Conservation (phyloP, 106 monocot species). For the Xerophyta viscosa region DNA sequence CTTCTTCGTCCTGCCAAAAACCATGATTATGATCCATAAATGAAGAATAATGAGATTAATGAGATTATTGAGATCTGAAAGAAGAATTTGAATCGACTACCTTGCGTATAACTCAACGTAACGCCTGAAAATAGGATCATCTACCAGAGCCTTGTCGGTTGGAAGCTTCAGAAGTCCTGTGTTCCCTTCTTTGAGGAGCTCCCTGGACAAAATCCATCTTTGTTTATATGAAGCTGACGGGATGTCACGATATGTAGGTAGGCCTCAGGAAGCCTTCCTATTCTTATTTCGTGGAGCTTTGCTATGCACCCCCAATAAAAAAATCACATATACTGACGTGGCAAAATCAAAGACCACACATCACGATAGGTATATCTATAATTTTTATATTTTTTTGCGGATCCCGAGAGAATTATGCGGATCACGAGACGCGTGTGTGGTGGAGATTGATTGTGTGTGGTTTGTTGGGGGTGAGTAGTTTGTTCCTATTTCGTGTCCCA, state of each 20-base stretch:
- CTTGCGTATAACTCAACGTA: constrained; percentile 93
- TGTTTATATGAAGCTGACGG: too few relatives aligned
- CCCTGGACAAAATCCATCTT: constrained; percentile 25
- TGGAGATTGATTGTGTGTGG: neutral
- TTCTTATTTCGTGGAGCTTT: too few relatives aligned
- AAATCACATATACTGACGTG: neutral
- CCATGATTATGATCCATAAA: neutral
- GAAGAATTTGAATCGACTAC: constrained; percentile 14
- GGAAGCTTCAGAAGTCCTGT: constrained; percentile 90
- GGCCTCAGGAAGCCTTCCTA: too few relatives aligned
- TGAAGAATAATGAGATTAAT: neutral
- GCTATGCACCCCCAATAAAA: neutral
- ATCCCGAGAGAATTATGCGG: too few relatives aligned
- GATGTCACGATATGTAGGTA: too few relatives aligned
- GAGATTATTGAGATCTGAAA: neutral
- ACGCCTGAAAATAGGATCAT: constrained; percentile 57
- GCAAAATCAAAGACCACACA: neutral
- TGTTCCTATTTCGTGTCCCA: too few relatives aligned
- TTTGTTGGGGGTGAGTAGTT: too few relatives aligned
- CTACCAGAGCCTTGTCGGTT: constrained; percentile 71
- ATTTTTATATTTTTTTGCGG: too few relatives aligned
- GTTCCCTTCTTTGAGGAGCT: constrained; percentile 61
- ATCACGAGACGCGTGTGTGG: too few relatives aligned
- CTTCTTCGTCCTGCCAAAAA: constrained; percentile 73
- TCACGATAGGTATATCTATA: too few relatives aligned